Percentiles rank a stretch among this genome's conserved stretches.
These are phyloP conservation scores for Cyberlindnera subsufficiens DNA, from an alignment of 805 yeast genomes.

Conservation along the genomic window DNA sequence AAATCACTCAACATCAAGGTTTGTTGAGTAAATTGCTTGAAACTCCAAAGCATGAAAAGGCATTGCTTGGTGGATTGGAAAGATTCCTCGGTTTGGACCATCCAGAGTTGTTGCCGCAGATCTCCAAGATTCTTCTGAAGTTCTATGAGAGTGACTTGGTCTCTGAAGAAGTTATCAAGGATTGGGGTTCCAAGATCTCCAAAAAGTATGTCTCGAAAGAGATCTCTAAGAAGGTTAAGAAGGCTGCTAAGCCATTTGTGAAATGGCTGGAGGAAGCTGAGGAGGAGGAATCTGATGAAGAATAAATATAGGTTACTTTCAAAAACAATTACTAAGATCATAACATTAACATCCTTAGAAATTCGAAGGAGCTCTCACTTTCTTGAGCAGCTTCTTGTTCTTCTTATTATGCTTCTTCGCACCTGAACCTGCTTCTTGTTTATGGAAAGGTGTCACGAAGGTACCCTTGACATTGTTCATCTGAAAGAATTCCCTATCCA, in stretches of 20 bases:
- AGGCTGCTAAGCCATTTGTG: slow-evolving; percentile 92
- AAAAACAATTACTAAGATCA: neutral
- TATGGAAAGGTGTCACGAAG: slow-evolving; percentile 70
- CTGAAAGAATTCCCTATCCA: slow-evolving; percentile 82
- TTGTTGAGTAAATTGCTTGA: slow-evolving; percentile 73
- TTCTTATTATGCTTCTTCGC: slow-evolving; percentile 66
- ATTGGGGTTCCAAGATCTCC: slow-evolving; percentile 88
- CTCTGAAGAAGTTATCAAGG: slow-evolving; percentile 72
- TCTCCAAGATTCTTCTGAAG: slow-evolving; percentile 79
- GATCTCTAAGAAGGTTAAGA: slow-evolving; percentile 86
- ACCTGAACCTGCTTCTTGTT: slow-evolving; percentile 27
- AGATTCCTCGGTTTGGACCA: slow-evolving; percentile 82
- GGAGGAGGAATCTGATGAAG: slow-evolving; percentile 30
- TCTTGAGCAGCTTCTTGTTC: slow-evolving; percentile 49
- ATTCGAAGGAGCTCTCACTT: slow-evolving; percentile 5
- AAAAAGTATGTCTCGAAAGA: slow-evolving; percentile 93
- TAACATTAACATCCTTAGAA: neutral
- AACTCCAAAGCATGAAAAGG: slow-evolving; percentile 68
- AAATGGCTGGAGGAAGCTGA: slow-evolving; percentile 96
- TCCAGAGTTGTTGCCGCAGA: slow-evolving; percentile 58
- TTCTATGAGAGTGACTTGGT: slow-evolving; percentile 80
- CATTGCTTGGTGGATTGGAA: slow-evolving; percentile 93
- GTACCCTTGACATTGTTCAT: slow-evolving; percentile 61
- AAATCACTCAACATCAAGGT: slow-evolving; percentile 75
- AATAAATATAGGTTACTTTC: neutral